Evolutionary conservation across 441 rosid species (phyloP).

Genomic region (Jatropha multifida): DNA sequence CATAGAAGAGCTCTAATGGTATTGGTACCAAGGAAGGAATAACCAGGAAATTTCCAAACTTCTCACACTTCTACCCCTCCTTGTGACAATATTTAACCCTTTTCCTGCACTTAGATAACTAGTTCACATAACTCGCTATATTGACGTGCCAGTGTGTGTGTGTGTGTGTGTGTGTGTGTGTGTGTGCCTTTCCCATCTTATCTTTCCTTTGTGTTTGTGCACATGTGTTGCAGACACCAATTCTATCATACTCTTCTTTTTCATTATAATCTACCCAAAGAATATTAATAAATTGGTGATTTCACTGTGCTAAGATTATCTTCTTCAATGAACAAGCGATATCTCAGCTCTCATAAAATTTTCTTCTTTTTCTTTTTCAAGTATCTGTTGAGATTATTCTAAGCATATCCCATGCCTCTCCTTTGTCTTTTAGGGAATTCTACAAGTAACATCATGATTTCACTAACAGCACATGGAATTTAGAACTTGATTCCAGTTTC

Average conservation of each 20-base stretch:
- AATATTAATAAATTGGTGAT: not conserved
- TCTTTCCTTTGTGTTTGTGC: not conserved
- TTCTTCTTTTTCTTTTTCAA: not conserved
- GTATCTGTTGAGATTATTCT: not conserved
- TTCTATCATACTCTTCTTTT: not conserved
- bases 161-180: not conserved
- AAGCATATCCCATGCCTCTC: not conserved
- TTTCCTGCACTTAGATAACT: not conserved
- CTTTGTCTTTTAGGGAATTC: not conserved
- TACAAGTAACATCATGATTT: not conserved
- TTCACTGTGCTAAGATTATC: not conserved
- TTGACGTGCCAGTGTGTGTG: too few relatives aligned
- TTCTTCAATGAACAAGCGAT: not conserved
- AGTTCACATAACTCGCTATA: not conserved
- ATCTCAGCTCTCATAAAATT: not conserved
- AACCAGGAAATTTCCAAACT: not conserved
- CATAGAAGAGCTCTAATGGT: not conserved
- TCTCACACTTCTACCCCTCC: not conserved
- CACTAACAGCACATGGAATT: not conserved
- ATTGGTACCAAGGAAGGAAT: not conserved
- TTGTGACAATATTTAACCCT: not conserved
- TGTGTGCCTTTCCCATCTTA: not conserved
- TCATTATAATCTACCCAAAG: not conserved
- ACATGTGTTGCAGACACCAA: not conserved
- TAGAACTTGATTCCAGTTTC: not conserved